phyloP scores from a whole-genome alignment of 176 grass and related monocot species.

The Carex pumila region DNA sequence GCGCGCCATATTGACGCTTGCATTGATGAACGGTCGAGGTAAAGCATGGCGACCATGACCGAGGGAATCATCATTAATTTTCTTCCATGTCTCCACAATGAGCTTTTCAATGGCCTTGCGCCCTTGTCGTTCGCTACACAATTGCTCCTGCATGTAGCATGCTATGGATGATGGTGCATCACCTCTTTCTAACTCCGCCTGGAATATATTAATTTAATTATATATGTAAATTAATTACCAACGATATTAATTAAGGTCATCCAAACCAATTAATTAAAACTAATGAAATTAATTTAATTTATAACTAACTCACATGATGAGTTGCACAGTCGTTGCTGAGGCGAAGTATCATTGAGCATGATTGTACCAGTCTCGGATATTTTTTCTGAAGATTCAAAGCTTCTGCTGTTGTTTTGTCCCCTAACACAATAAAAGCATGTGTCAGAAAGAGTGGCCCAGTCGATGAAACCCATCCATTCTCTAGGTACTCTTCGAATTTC shows the following conservation, averaged over 20 bases:
- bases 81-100: slow-evolving; percentile 3
- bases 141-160: slow-evolving; percentile 4
- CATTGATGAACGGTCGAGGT: background rate
- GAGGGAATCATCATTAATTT: background rate
- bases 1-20: background rate
- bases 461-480: slow-evolving; percentile 35
- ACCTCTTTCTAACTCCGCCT: background rate
- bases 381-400: background rate
- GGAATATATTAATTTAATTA: background rate
- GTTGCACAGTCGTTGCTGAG: slow-evolving; percentile 42
- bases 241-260: no score
- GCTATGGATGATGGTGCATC: slow-evolving; percentile 19
- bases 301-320: slow-evolving; percentile 5
- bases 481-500: slow-evolving; percentile 33
- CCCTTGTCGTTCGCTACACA: background rate
- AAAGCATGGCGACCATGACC: background rate
- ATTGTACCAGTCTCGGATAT: slow-evolving; percentile 33
- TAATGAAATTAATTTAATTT: background rate
- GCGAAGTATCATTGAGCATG: slow-evolving; percentile 26
- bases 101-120: background rate
- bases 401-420: background rate
- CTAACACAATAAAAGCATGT: slow-evolving; percentile 22
- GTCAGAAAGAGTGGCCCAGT: slow-evolving; percentile 26
- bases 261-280: no score
- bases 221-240: no score